Conservation (phyloP, 345 rosid species). For the Euphorbia pulcherrima region DNA sequence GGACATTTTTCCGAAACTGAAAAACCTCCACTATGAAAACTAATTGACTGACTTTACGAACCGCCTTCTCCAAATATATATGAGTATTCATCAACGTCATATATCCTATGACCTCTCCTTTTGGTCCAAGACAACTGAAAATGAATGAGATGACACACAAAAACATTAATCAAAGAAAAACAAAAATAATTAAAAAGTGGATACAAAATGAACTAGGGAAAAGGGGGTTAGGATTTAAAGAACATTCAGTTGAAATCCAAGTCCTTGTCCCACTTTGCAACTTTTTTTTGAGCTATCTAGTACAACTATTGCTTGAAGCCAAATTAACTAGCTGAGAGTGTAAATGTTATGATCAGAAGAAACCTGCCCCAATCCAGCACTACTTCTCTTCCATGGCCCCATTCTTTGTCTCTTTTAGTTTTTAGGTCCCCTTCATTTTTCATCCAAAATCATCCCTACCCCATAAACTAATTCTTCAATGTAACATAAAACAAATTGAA, state of each 20-base stretch:
- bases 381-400: conserved; percentile 35
- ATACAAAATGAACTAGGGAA: conserved; percentile 38
- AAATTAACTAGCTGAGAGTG: conserved; percentile 72
- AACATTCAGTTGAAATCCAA: conserved; percentile 71
- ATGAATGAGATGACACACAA: not conserved
- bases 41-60: too few species aligned
- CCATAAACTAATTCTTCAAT: too few species aligned
- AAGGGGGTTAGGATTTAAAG: conserved; percentile 27
- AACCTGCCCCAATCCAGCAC: conserved; percentile 57
- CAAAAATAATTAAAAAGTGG: not conserved
- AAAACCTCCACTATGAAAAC: too few species aligned
- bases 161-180: not conserved
- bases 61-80: too few species aligned
- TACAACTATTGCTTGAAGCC: conserved; percentile 45
- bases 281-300: not conserved
- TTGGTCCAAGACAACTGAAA: not conserved
- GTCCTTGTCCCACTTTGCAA: conserved; percentile 38
- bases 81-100: too few species aligned
- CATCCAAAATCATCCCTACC: conserved; percentile 28
- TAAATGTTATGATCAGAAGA: conserved; percentile 68
- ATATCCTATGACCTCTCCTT: too few species aligned
- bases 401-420: conserved; percentile 40
- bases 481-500: conserved; percentile 11
- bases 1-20: too few species aligned
- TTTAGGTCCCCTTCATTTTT: conserved; percentile 49